Evolutionary conservation across 2,329 filamentous ascomycete genomes (phyloP).

Genomic region (Paecilomyces sp.): DNA sequence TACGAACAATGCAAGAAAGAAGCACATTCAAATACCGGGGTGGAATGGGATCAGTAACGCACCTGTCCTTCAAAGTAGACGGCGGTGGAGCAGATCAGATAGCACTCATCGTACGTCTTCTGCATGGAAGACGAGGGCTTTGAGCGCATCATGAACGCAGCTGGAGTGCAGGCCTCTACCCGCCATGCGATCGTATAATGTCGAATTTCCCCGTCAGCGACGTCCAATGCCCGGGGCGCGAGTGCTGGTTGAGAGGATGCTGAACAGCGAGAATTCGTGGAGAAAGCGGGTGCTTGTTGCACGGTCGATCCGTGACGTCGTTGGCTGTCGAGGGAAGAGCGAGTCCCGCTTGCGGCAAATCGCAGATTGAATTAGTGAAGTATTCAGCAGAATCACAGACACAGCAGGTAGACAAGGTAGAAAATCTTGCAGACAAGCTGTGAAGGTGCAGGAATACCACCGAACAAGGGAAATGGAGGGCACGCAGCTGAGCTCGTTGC

Average conservation of each 20-base stretch:
- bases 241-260: background rate
- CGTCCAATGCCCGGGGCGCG: background rate
- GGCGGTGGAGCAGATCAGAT: conserved; percentile 87
- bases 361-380: no score
- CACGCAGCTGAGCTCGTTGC: background rate
- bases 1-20: background rate
- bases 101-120: conserved; percentile 97
- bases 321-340: conserved; percentile 7
- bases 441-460: no score
- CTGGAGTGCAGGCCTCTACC: conserved; percentile 15
- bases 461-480: background rate
- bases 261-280: background rate
- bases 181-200: conserved; percentile 12
- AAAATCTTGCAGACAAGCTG: no score
- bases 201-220: background rate
- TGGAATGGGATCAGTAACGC: conserved; percentile 14
- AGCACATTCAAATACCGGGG: background rate
- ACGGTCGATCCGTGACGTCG: conserved; percentile 27
- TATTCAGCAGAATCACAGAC: no score
- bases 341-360: conserved; percentile 11
- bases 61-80: conserved; percentile 95
- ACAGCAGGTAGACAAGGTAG: no score
- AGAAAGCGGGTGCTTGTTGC: background rate
- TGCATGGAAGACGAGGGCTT: conserved; percentile 69
- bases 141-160: conserved; percentile 41